These are phyloP conservation scores for Chloris gayana DNA, from an alignment of 176 grass and related monocot species.

Conservation along the genomic window DNA sequence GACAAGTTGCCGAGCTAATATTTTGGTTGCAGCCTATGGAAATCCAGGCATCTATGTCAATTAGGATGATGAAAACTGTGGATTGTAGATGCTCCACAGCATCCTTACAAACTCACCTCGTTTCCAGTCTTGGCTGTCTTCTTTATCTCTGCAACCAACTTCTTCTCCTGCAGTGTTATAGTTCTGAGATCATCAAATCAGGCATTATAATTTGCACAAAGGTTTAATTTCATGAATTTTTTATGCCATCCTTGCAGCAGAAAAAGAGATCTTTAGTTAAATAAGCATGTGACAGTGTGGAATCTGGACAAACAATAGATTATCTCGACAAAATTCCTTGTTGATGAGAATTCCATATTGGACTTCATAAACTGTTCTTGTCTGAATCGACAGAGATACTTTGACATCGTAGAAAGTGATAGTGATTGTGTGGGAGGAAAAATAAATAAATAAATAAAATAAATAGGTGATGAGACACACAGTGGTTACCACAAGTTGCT, in stretches of 20 bases:
- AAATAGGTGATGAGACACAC: no score
- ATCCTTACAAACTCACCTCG: conserved; percentile 62
- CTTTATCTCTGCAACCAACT: conserved; percentile 96
- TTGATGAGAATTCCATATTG: neutral
- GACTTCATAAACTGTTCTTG: neutral
- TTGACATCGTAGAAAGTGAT: neutral
- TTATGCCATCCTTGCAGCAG: neutral
- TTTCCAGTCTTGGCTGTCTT: conserved; percentile 97
- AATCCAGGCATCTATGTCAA: conserved; percentile 35
- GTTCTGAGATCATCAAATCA: conserved; percentile 32
- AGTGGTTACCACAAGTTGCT: no score
- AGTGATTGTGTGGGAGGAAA: neutral
- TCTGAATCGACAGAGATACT: neutral
- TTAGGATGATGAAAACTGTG: neutral
- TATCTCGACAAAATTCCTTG: neutral
- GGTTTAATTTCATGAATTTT: neutral
- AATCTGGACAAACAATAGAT: neutral
- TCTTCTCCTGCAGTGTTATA: conserved; percentile 82
- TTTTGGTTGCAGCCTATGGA: conserved; percentile 86
- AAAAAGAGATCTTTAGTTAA: neutral
- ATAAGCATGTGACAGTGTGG: neutral
- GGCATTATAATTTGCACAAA: conserved; percentile 18
- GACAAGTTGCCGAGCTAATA: conserved; percentile 93
- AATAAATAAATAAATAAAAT: no score
- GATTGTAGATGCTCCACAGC: neutral